phyloP scores from a whole-genome alignment of 1,139 yeast species.

The Lodderomyces orthopsilosis region DNA sequence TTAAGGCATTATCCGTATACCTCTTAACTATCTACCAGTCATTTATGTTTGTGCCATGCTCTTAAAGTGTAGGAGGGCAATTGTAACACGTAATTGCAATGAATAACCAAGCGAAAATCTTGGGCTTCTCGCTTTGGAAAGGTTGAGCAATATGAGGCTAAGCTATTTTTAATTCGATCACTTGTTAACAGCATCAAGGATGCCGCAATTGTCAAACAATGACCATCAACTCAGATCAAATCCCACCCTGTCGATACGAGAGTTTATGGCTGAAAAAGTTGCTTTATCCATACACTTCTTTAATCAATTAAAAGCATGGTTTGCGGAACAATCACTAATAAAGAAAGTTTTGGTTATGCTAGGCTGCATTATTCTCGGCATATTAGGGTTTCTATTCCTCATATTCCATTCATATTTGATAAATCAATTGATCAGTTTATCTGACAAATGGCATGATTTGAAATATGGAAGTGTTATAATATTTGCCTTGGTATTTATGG shows the following conservation, averaged over 20 bases:
- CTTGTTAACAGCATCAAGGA: not conserved
- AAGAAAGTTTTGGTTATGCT: conserved; percentile 16
- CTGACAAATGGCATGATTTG: conserved; percentile 46
- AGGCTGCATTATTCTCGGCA: conserved; percentile 16
- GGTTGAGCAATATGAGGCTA: not conserved
- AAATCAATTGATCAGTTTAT: conserved; percentile 39
- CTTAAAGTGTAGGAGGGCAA: no score
- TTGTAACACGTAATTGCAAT: no score
- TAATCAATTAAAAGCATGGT: conserved; percentile 19
- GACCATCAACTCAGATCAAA: conserved; percentile 1
- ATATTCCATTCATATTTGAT: conserved; percentile 51
- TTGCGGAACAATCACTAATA: conserved; percentile 16
- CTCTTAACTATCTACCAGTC: no score
- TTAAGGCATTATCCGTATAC: no score
- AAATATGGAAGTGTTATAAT: conserved; percentile 54
- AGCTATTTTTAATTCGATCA: not conserved
- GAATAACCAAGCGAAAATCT: not conserved
- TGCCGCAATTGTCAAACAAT: conserved; percentile 2
- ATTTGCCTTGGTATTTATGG: conserved; percentile 41
- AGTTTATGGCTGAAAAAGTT: conserved; percentile 2
- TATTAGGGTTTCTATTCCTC: conserved; percentile 30
- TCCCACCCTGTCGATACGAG: not conserved
- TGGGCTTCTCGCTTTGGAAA: not conserved
- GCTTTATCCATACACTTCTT: not conserved
- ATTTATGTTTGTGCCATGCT: no score